Conservation (phyloP, 2,329 filamentous ascomycete species). For the Beauveria medogensis region DNA sequence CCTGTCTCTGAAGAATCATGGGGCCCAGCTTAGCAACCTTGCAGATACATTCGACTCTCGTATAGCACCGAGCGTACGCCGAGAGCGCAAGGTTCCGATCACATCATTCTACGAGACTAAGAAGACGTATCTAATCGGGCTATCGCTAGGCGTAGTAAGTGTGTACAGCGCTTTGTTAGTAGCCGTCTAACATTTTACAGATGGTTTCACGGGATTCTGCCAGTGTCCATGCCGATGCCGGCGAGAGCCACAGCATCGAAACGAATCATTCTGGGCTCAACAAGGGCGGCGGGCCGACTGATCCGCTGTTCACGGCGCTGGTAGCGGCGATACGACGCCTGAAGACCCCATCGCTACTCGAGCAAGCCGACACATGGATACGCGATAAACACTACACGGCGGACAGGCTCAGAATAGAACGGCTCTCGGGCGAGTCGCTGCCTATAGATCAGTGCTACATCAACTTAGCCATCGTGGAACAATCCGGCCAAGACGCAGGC, state of each 20-base stretch:
- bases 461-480: conserved; percentile 29
- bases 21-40: conserved; percentile 6
- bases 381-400: conserved; percentile 17
- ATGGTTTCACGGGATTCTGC: conserved; percentile 13
- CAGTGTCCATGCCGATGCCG: neutral
- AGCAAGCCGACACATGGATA: conserved; percentile 18
- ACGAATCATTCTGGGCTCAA: conserved; percentile 17
- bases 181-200: conserved; percentile 1
- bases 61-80: too few species aligned
- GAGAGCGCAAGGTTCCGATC: too few species aligned
- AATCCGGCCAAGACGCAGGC: conserved; percentile 7
- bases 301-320: conserved; percentile 9
- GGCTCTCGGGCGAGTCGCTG: conserved; percentile 26
- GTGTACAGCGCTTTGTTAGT: neutral
- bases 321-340: neutral
- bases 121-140: conserved; percentile 12
- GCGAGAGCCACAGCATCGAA: conserved; percentile 5
- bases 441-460: conserved; percentile 31
- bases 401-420: conserved; percentile 23
- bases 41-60: too few species aligned
- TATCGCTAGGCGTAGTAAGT: conserved; percentile 14
- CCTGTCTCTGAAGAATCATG: too few species aligned
- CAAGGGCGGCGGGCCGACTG: conserved; percentile 10
- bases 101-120: conserved; percentile 16
- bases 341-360: neutral